These are phyloP conservation scores for Fusarium camptoceras DNA, from an alignment of 2,329 filamentous ascomycete species.

Conservation along the genomic window DNA sequence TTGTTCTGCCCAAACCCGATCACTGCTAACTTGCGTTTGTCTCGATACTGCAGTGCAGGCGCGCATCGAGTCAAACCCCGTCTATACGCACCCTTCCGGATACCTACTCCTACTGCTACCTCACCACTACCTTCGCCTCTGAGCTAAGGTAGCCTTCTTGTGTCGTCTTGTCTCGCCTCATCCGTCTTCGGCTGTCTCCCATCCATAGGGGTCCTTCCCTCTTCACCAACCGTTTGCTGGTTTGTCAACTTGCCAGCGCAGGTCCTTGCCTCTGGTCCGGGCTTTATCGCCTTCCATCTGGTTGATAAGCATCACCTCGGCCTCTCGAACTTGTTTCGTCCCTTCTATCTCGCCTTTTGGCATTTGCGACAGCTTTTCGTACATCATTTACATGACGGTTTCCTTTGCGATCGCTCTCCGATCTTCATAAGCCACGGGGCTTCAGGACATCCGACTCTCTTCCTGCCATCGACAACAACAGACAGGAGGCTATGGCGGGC, in stretches of 20 bases:
- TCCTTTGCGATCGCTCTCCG: conserved; percentile 50
- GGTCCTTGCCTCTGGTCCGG: conserved; percentile 17
- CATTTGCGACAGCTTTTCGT: conserved; percentile 24
- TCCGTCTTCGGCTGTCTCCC: conserved; percentile 34
- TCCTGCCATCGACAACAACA: conserved; percentile 51
- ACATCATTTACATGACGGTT: conserved; percentile 57
- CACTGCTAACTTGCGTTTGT: conserved; percentile 41
- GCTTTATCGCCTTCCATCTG: conserved; percentile 23
- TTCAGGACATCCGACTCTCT: conserved; percentile 48
- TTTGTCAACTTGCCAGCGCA: conserved; percentile 29
- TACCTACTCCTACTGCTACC: conserved; percentile 47
- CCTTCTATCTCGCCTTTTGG: conserved; percentile 20
- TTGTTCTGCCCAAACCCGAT: conserved; percentile 21
- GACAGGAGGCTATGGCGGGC: conserved; percentile 55
- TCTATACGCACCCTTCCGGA: conserved; percentile 48
- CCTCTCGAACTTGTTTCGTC: conserved; percentile 12
- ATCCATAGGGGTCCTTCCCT: conserved; percentile 34
- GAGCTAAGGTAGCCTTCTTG: conserved; percentile 23
- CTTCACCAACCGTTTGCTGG: conserved; percentile 45
- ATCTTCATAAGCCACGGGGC: conserved; percentile 54
- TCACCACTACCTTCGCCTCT: conserved; percentile 41
- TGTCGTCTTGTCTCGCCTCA: conserved; percentile 18
- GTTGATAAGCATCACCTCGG: conserved; percentile 27
- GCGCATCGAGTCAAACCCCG: conserved; percentile 39
- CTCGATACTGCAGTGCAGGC: conserved; percentile 41